Evolutionary conservation across 2,329 filamentous ascomycete genomes (phyloP), one percentile per base, ranked within the genome.

Genomic region (Sporothrix phasma): DNA sequence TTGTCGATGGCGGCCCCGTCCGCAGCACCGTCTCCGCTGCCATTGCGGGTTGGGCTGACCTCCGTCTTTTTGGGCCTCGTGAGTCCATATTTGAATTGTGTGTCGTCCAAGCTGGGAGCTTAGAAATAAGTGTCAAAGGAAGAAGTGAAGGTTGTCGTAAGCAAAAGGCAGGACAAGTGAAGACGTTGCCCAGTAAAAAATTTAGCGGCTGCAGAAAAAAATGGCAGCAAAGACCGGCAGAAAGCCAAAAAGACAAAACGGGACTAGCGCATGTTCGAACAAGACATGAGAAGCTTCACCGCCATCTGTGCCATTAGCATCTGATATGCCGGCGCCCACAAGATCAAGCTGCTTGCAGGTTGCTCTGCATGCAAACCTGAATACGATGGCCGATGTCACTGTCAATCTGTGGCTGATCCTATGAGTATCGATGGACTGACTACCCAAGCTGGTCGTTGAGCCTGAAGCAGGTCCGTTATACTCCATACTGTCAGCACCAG

Each of bases 1-100:
- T 83, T 83, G 65, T 84, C 81, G n/a, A 79, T 74, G 64, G n/a
- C n/a, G n/a, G n/a, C n/a, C n/a, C 84, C 81, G n/a, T 78, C 75
- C 62, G 76, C 79, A 31, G 71, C 65, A 34, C 67, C 68, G 62
- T 62, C 37, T 37, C 51, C 51, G 56, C 24, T 71, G 51, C 79
- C 80, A 1, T 77, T 76, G 34, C 75, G 75, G 22, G 79, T 76
- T 39, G 84, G 83, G 56, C 79, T 82, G 61, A 86, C 74, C 81
- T 86, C 71, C 84, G 79, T 70, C 84, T 78, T 69, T 87, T 87
- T 1, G 77, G 72, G 8, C 80, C 79, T 68, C 77, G 77, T 34
- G 76, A 75, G 51, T 78, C 74, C 81, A 84, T 84, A 45, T 49
- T 69, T 61, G 41, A 41, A 47, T 15, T 51, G 63, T 47, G 51